Conservation (phyloP, 768 basidiomycete species). For the Phlegmacium glaucopus region DNA sequence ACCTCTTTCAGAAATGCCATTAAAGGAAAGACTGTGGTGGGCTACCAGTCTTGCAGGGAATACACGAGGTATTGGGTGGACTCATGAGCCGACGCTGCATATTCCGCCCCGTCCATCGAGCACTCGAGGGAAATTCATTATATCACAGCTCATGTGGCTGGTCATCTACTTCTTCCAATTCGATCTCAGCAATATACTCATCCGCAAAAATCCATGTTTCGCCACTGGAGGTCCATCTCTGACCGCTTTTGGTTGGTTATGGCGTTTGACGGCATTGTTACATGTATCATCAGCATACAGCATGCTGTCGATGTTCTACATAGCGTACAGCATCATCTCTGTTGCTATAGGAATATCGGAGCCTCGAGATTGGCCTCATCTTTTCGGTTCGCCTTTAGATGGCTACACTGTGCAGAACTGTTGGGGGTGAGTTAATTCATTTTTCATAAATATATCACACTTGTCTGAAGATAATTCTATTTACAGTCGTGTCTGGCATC, state of each 20-base stretch:
- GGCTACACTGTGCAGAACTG: slow-evolving; percentile 35
- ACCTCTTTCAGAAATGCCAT: not conserved
- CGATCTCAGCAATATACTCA: slow-evolving; percentile 17
- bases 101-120: not conserved
- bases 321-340: slow-evolving; percentile 11
- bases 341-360: slow-evolving; percentile 23
- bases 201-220: slow-evolving; percentile 16
- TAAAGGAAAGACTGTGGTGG: not conserved
- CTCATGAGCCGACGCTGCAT: not conserved
- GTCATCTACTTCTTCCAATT: slow-evolving; percentile 12
- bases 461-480: not conserved
- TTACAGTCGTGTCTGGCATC: slow-evolving; percentile 32
- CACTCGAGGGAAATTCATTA: not conserved
- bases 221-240: slow-evolving; percentile 4
- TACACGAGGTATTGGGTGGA: not conserved
- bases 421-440: slow-evolving; percentile 33
- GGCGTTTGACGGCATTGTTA: slow-evolving; percentile 9
- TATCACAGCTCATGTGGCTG: not conserved
- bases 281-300: slow-evolving; percentile 6
- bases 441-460: not conserved
- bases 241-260: slow-evolving; percentile 2
- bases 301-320: slow-evolving; percentile 5
- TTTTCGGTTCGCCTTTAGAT: slow-evolving; percentile 30
- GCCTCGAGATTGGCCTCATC: slow-evolving; percentile 36
- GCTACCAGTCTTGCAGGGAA: not conserved